Evolutionary conservation across 78 protist species (phyloP), one percentile per base, ranked within the genome.

Genomic region (Kipferlia bialata): DNA sequence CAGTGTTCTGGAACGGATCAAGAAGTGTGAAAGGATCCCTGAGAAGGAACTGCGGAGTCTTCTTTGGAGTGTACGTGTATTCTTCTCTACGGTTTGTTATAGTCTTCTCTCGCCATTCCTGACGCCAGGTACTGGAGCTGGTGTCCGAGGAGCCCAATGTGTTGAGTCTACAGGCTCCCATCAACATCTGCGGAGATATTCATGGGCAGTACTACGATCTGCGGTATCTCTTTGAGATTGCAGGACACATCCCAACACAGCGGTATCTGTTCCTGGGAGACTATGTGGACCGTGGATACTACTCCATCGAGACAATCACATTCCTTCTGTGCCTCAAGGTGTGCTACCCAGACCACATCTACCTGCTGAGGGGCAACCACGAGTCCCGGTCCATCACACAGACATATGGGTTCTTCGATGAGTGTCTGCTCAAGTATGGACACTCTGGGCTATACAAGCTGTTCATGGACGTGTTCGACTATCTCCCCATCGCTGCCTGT

Each of bases 341-440:
- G 18, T 66, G 89, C 10, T 85, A 88, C 39, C 98, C 98, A 26
- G 78, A 82, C 34, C 71, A 74, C 63, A 80, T 93, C 63, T 80
- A 86, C 0, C 76, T 93, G 22, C 83, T 93, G 34, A 87, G 98
- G 32, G 95, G 98, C 0, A 93, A 93, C 62, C 97, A 93, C 78
- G 97, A 93, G 68, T 61, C 74, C 20, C 65, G 95, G 36, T 95
- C 90, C 62, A 87, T 93, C 59, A 90, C 97, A 22, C 94, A 86
- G 73, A 91, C 82, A 3, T 92, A 92, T 76, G 97, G 97, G 34
- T 93, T 90, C 70, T 89, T 89, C 74, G 96, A 96, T 39, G 98
- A 96, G 75, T 92, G 97, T 56, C 85, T 82, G 66, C 85, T 85
- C 33, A 92, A 93, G 68, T 96, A 91, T 74, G 99, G 98, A 34